A percentile compares a stretch with the other conserved stretches of the same genome.
Conservation (phyloP, 768 basidiomycete genomes). For the Lentinula boryana region DNA sequence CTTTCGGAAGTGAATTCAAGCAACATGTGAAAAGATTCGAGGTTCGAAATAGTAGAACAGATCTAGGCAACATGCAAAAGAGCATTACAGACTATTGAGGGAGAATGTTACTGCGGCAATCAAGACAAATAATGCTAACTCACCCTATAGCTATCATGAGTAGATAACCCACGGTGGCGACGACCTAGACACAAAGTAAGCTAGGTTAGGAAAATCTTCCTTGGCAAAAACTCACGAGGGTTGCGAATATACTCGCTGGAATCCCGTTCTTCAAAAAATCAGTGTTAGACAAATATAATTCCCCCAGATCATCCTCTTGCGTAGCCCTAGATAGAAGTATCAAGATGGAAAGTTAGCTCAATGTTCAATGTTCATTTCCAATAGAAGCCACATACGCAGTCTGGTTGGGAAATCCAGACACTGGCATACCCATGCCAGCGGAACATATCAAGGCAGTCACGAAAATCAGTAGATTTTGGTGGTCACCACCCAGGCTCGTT, state of each 20-base stretch:
- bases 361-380: background rate
- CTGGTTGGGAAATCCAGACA: slow-evolving; percentile 98
- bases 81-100: slow-evolving; percentile 10
- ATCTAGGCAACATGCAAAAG: too few relatives aligned
- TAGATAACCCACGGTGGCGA: slow-evolving; percentile 78
- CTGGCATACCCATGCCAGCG: slow-evolving; percentile 96
- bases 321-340: slow-evolving; percentile 51
- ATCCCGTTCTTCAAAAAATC: slow-evolving; percentile 95
- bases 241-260: slow-evolving; percentile 88
- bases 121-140: slow-evolving; percentile 19
- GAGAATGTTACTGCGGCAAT: background rate
- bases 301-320: slow-evolving; percentile 92
- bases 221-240: slow-evolving; percentile 46
- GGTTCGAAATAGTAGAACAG: too few relatives aligned
- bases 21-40: too few relatives aligned
- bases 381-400: slow-evolving; percentile 67
- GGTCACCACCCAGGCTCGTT: slow-evolving; percentile 60
- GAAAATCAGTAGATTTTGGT: slow-evolving; percentile 84
- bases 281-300: slow-evolving; percentile 74
- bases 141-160: slow-evolving; percentile 72
- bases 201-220: background rate
- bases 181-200: slow-evolving; percentile 44
- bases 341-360: background rate
- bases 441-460: slow-evolving; percentile 91
- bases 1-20: too few relatives aligned